phyloP scores from a whole-genome alignment of 805 yeast genomes.

The Ogataea pini region DNA sequence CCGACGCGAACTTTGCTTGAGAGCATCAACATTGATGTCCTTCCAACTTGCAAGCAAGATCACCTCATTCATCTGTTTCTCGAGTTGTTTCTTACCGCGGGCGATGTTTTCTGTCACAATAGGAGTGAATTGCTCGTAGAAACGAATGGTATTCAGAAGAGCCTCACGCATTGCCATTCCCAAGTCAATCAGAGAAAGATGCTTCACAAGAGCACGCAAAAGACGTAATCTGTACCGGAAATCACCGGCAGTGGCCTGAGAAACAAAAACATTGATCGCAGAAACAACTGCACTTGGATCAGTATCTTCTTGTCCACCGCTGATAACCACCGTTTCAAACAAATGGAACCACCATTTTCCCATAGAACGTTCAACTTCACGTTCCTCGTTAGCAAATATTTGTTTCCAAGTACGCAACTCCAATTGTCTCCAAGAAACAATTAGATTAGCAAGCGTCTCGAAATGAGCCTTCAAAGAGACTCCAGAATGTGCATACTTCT shows the following conservation, averaged over 20 bases:
- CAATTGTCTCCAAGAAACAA: constrained; percentile 87
- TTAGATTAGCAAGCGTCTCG: constrained; percentile 60
- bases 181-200: constrained; percentile 40
- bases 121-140: constrained; percentile 65
- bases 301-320: not conserved
- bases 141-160: constrained; percentile 57
- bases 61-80: constrained; percentile 80
- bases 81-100: constrained; percentile 53
- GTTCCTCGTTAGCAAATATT: constrained; percentile 66
- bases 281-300: constrained; percentile 39
- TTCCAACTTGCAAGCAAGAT: constrained; percentile 95
- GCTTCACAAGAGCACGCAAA: constrained; percentile 63
- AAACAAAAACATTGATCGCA: constrained; percentile 72
- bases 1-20: constrained; percentile 88
- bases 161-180: constrained; percentile 38
- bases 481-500: constrained; percentile 80
- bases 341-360: constrained; percentile 93
- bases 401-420: constrained; percentile 87
- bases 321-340: constrained; percentile 71
- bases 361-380: constrained; percentile 44
- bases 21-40: constrained; percentile 90
- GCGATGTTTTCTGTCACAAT: constrained; percentile 47
- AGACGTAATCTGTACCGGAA: constrained; percentile 58
- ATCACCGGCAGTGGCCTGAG: constrained; percentile 79
- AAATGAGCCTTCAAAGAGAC: constrained; percentile 61